Evolutionary conservation across 129 eudicot species (phyloP).

Genomic region (Pseudognaphalium luteoalbum): DNA sequence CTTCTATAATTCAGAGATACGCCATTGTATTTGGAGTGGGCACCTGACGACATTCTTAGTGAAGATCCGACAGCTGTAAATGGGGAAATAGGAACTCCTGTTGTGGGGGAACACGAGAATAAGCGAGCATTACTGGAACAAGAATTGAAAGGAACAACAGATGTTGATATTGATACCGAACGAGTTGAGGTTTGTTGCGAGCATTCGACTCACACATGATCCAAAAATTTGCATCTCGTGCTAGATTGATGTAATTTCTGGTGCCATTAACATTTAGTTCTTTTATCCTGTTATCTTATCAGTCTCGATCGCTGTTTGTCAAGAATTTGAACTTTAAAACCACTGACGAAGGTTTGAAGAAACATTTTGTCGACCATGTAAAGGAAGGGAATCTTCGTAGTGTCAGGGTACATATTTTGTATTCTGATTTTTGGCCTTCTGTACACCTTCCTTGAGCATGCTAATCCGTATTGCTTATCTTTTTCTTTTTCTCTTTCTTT

Average conservation of each 20-base stretch:
- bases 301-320: constrained; percentile 84
- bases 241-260: background rate
- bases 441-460: background rate
- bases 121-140: constrained; percentile 64
- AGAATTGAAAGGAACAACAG: constrained; percentile 53
- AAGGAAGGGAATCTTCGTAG: constrained; percentile 77
- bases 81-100: constrained; percentile 30
- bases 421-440: background rate
- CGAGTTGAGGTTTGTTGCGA: constrained; percentile 67
- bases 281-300: constrained; percentile 33
- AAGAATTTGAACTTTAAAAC: constrained; percentile 94
- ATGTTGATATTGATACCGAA: constrained; percentile 71
- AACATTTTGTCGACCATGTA: constrained; percentile 69
- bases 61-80: constrained; percentile 27
- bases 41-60: constrained; percentile 69
- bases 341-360: constrained; percentile 67
- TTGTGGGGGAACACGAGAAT: constrained; percentile 49
- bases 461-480: constrained; percentile 13
- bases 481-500: background rate
- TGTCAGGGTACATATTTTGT: constrained; percentile 54
- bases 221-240: background rate
- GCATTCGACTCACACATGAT: background rate
- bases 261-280: background rate
- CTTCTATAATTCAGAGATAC: constrained; percentile 54
- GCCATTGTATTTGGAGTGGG: constrained; percentile 93